Evolutionary conservation across 495 filamentous ascomycete species (phyloP).

Genomic region (Bathelium albidoporum): DNA sequence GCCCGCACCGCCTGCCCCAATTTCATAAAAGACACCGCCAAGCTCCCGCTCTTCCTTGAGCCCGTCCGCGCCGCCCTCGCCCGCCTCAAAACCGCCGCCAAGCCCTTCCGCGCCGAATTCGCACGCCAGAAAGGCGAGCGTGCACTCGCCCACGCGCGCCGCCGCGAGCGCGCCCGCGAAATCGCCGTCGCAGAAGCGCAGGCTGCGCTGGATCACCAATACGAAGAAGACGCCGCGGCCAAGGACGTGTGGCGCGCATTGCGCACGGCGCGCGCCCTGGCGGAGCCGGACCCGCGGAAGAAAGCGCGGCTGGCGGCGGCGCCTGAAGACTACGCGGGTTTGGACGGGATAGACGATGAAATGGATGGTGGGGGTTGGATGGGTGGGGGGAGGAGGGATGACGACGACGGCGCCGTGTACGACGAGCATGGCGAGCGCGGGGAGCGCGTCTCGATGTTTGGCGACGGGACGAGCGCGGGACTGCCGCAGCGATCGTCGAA

Average conservation of each 20-base stretch:
- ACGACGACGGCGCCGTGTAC: conserved; percentile 14
- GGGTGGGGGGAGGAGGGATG: not conserved
- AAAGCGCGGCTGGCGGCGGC: not conserved
- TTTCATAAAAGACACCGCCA: not conserved
- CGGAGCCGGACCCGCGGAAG: not conserved
- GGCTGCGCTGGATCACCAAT: no score
- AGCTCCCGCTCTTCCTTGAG: conserved; percentile 10
- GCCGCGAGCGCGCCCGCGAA: not conserved
- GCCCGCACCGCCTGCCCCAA: conserved; percentile 3
- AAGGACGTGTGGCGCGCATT: not conserved
- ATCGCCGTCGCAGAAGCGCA: not conserved
- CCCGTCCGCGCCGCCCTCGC: conserved; percentile 10
- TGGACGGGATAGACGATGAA: not conserved
- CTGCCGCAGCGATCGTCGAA: conserved; percentile 9
- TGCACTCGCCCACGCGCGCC: not conserved
- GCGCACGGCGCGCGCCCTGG: not conserved
- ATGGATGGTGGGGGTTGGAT: conserved; percentile 5
- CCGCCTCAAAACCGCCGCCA: conserved; percentile 10
- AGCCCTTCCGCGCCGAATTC: conserved; percentile 1
- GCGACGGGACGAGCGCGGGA: conserved; percentile 12
- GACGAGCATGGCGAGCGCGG: conserved; percentile 23
- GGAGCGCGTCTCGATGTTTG: conserved; percentile 15
- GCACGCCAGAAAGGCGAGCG: not conserved
- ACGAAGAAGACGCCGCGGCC: not conserved
- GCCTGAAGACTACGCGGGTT: no score